phyloP scores from a whole-genome alignment of 2,329 filamentous ascomycete genomes.

The Elsinoe arachidis region DNA sequence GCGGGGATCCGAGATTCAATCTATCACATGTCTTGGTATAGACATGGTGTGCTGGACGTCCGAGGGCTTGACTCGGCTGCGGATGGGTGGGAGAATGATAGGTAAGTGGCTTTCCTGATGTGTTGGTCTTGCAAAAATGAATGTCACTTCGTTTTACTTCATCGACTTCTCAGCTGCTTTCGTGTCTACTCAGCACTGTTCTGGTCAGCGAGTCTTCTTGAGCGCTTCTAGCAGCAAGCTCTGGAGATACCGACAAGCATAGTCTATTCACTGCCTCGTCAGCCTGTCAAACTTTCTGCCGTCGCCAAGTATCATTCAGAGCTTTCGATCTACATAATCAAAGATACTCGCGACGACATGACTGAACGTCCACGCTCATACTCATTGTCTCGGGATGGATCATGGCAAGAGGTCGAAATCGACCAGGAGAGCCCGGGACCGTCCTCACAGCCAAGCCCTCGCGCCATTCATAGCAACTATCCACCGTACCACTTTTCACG shows the following conservation, averaged over 20 bases:
- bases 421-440: neutral
- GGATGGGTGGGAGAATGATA: neutral
- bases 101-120: neutral
- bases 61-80: neutral
- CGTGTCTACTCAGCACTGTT: neutral
- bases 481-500: neutral
- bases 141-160: neutral
- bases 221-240: too few relatives aligned
- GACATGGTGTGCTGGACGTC: neutral
- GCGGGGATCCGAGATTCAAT: conserved; percentile 9
- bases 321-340: neutral
- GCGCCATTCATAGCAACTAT: neutral
- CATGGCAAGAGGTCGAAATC: neutral
- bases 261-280: too few relatives aligned
- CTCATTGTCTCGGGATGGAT: neutral
- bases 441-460: neutral
- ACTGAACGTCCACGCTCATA: neutral
- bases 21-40: neutral
- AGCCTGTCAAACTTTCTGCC: too few relatives aligned
- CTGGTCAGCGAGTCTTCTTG: too few relatives aligned
- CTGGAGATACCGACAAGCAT: too few relatives aligned
- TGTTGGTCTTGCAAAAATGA: neutral
- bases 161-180: neutral
- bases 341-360: neutral
- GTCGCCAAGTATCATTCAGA: neutral